Evolutionary conservation across 345 rosid genomes (phyloP).

Genomic region (Salix brachista): DNA sequence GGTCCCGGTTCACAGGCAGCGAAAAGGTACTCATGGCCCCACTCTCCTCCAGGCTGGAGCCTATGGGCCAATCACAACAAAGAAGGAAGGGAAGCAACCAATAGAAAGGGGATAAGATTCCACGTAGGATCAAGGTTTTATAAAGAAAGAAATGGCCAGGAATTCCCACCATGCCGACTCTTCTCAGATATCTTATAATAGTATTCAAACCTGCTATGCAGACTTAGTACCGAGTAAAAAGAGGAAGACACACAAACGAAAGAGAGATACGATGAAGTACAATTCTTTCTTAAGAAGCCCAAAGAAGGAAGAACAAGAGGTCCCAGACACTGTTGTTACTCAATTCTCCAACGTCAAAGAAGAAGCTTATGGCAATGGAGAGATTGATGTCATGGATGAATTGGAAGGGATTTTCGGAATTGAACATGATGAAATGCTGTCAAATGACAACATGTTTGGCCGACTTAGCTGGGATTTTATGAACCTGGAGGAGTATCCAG

Average conservation of each 20-base stretch:
- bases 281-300: constrained; percentile 36
- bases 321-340: constrained; percentile 15
- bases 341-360: constrained; percentile 8
- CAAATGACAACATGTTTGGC: not conserved
- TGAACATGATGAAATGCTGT: constrained; percentile 21
- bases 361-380: constrained; percentile 1
- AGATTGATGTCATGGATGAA: constrained; percentile 23
- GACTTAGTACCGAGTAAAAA: not conserved
- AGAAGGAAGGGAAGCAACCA: constrained; percentile 9
- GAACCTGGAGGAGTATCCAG: constrained; percentile 34
- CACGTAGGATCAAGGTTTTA: not conserved
- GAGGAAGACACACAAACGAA: not conserved
- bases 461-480: constrained; percentile 35
- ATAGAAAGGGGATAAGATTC: constrained; percentile 35
- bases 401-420: constrained; percentile 31
- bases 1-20: constrained; percentile 4
- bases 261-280: constrained; percentile 27
- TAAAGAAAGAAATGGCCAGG: not conserved
- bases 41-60: constrained; percentile 21
- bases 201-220: not conserved
- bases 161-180: not conserved
- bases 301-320: constrained; percentile 37
- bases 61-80: constrained; percentile 10
- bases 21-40: constrained; percentile 8
- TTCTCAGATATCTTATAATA: too few species aligned